Percentiles rank a stretch among this genome's conserved stretches.
Evolutionary conservation across 345 rosid genomes (phyloP).

Genomic region (Lepidium africanum): DNA sequence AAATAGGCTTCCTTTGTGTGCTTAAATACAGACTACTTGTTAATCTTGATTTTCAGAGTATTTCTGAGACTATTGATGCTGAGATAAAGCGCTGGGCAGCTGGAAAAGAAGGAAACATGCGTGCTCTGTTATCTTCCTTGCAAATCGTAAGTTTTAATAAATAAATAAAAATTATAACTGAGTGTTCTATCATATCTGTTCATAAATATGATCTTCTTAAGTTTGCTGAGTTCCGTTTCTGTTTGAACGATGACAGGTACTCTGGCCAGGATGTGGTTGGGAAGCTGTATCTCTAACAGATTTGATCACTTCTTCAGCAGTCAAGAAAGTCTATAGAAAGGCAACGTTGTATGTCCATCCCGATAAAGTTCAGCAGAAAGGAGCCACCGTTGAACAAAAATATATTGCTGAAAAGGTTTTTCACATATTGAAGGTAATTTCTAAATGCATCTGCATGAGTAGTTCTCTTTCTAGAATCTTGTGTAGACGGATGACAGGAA

Average conservation of each 20-base stretch:
- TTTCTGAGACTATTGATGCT: constrained; percentile 63
- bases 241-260: constrained; percentile 51
- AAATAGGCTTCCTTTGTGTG: not conserved
- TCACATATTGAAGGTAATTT: constrained; percentile 80
- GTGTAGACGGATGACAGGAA: not conserved
- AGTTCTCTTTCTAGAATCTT: not conserved
- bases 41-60: constrained; percentile 46
- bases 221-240: not conserved
- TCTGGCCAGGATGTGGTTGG: constrained; percentile 94
- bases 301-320: constrained; percentile 74
- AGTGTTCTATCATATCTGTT: not conserved
- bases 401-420: constrained; percentile 95
- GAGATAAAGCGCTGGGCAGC: constrained; percentile 79
- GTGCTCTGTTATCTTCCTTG: constrained; percentile 76
- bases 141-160: constrained; percentile 47
- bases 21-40: not conserved
- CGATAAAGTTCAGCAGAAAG: constrained; percentile 99
- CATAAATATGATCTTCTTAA: not conserved
- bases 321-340: constrained; percentile 83
- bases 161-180: not conserved
- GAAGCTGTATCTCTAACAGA: constrained; percentile 67
- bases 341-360: constrained; percentile 83
- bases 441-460: not conserved
- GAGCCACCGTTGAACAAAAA: constrained; percentile 78
- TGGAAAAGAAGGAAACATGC: constrained; percentile 93